Base-by-base conservation (phyloP, 495 filamentous ascomycete genomes). In the Platismatia glauca region DNA sequence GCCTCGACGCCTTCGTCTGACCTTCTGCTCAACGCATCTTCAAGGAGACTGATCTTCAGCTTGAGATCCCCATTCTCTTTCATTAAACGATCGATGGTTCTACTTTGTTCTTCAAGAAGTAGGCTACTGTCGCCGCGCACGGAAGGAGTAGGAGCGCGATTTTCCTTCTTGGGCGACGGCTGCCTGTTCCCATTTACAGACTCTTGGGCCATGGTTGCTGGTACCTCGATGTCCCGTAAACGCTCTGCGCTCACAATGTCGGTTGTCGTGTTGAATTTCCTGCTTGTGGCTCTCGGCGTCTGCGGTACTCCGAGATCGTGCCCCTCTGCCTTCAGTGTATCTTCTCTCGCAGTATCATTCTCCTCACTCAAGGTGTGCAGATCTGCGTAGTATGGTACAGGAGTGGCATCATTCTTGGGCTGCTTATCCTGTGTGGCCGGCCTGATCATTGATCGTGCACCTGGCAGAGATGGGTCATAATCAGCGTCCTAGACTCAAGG, bases 1-100 rank as follows among this genome's bases (percentile, higher is more conserved):
- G 96, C 92, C 75, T 95, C 95, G 71, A 97, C 86, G 58, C 91
- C 90, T 72, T 98, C 95, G 71, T 97, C 95, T 13, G 91, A 96
- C 44, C 92, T 86, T 70, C 91, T 89, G 74, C 95, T 91, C 34
- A 98, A 74, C 11, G 93, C 88, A 33, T 91, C 87, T 68, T 88
- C 88, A 33, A 93, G 78, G 65, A 89, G 92, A 75, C 88, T 89
- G 52, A 92, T 89, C 73, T 91, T 92, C 64, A 93, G 80, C 73
- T 93, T 92, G 33, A 93, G 78, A 70, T 91, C 89, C 70, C 91
- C 92, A 67, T 92, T 92, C 70, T 92, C 89, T 74, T 98, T 98
- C 63, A 89, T 91, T 8, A 97, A 81, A 34, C 91, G 85, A 71
- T 97, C 94, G 64, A 98, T 97, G 29, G 91, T 96, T 70, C 88